Evolutionary conservation across 345 rosid genomes (phyloP), one percentile per base, ranked within the genome.

Genomic region (Citrus australasica): DNA sequence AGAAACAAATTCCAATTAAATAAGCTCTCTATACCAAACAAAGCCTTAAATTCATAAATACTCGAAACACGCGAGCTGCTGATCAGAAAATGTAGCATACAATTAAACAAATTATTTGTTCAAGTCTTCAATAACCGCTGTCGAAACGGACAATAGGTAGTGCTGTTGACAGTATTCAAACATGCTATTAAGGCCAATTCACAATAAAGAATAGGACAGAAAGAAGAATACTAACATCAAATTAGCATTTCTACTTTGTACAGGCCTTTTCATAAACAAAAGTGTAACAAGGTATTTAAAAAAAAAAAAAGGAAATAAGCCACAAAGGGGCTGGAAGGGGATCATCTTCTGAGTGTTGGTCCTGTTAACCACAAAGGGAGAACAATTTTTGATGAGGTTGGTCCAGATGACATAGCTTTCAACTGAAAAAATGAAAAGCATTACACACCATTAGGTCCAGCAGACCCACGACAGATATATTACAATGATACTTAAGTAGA

Each of bases 401-500:
- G 76, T 69, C 79, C 76, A 75, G 24, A 71, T 56, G 60, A 68
- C 32, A 79, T 3, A 73, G 65, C 67, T 79, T 72, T 60, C 5
- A 71, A 76, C 76, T 67, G 53, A 55, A 67, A 67, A 10, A 40
- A 69, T 27, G 32, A 74, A 46, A 59, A 59, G 48, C 51, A 82
- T 81, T 71, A 80, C 76, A 69, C 28, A 74, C 61, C 83, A 61
- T 2, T 19, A 21, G 53, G 73, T 32, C 70, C 78, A 67, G 65
- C 66, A 73, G 38, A 56, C 78, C 14, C 24, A 42, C 16, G 64
- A 30, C 71, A 58, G 66, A 73, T 10, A 35, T 32, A 37, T 65
- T 9, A 17, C 66, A 33, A 42, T 69, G 3, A 7, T 69, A 60
- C 76, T 79, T 79, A 92, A 51, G 90, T 86, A 48, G 97, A 89